Evolutionary conservation across 1,284 basidiomycete genomes (phyloP), one percentile per base, ranked within the genome.

Genomic region (Trametes versicolor): DNA sequence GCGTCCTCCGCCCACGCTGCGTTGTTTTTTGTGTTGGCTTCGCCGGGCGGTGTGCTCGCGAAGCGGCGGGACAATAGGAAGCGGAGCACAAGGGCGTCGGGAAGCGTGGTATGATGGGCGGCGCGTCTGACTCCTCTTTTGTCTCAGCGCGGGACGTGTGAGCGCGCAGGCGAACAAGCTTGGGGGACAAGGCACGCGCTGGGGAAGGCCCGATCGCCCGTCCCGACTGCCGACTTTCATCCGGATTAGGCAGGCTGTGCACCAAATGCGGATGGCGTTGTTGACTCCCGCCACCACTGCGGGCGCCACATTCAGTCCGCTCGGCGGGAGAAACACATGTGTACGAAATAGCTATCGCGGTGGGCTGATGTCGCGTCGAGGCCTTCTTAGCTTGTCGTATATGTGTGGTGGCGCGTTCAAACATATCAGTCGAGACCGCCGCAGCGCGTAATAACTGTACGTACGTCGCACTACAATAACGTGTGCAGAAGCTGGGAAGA

Each of bases 181-280:
- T 17, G 27, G 47, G 47, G 23, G 27, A 50, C 25, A 50, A 50
- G 27, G 49, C 49, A 50, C 45, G 15, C 45, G 25, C 45, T n/a
- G 19, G 15, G 17, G 41, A 32, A 32, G 29, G 39, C 15, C 39
- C 39, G 39, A 41, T 41, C 45, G 21, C 45, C 15, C 45, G 45
- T 48, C 45, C 45, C 29, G 50, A 36, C 19, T 34, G 29, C 62
- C 62, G 62, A 58, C 62, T 15, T 63, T 63, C 51, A 23, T 37
- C 62, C 62, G 32, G 12, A 48, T 58, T 32, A 36, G 62, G 62
- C 17, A 62, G 48, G 47, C 36, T 13, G 8, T 27, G 36, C n/a
- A 17, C 60, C 60, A 45, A 43, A 62, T 62, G 36, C 5, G 60
- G 60, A 47, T 29, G 23, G 56, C 56, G 51, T 58, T 45, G 51